These are phyloP conservation scores for Epichloe sylvatica DNA, from an alignment of 2,329 filamentous ascomycete genomes.

Conservation along the genomic window DNA sequence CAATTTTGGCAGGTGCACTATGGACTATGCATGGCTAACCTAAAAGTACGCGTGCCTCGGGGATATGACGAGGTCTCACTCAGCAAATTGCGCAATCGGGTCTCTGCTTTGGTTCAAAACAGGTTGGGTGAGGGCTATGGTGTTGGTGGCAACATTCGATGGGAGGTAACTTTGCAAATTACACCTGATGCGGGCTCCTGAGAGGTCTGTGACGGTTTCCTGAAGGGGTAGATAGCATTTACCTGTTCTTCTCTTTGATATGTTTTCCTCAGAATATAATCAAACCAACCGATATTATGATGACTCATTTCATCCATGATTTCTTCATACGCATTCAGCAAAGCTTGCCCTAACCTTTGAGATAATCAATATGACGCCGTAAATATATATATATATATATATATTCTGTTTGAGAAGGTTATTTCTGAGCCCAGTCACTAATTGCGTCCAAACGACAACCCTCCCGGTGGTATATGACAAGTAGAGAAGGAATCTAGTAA, in stretches of 20 bases:
- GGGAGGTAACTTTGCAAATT: conserved; percentile 88
- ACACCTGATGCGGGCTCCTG: conserved; percentile 23
- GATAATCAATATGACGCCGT: too few relatives aligned
- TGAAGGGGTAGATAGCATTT: neutral
- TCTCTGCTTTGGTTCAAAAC: conserved; percentile 69
- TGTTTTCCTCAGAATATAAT: neutral
- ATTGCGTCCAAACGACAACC: neutral
- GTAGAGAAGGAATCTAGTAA: neutral
- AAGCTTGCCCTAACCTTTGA: too few relatives aligned
- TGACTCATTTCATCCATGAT: too few relatives aligned
- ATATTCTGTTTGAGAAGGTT: neutral
- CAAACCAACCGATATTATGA: neutral
- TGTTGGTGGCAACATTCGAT: conserved; percentile 60
- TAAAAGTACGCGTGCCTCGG: conserved; percentile 59
- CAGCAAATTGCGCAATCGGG: conserved; percentile 57
- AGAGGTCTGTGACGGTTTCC: neutral
- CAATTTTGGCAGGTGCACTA: conserved; percentile 99
- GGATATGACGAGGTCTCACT: conserved; percentile 58
- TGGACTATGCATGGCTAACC: conserved; percentile 85
- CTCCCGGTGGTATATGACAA: neutral
- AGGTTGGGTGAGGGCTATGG: conserved; percentile 80
- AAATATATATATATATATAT: neutral
- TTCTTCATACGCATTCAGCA: too few relatives aligned
- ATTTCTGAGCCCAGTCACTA: neutral
- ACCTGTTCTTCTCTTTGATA: neutral